Percentiles rank a stretch among this genome's conserved stretches.
These are phyloP conservation scores for Fraxinus angustifolia DNA, from an alignment of 305 asterid species.

Conservation along the genomic window DNA sequence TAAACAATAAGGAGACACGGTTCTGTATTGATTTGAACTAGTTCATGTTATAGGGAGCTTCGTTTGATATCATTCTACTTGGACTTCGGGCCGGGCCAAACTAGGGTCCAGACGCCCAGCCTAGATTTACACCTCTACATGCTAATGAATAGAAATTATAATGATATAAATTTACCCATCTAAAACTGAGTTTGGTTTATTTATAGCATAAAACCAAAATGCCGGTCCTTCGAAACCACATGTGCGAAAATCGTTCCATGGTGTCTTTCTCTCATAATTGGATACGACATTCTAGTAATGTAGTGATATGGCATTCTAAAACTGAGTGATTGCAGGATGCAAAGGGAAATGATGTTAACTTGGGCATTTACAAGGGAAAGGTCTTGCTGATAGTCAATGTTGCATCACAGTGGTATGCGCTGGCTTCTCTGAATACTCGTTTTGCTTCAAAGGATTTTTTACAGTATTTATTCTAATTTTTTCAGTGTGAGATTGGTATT, in stretches of 20 bases:
- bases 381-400: constrained; percentile 72
- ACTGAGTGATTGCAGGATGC: constrained; percentile 48
- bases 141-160: not conserved
- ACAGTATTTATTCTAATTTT: not conserved
- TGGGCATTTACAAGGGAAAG: constrained; percentile 67
- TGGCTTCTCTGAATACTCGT: not conserved
- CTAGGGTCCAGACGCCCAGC: not conserved
- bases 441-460: not conserved
- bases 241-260: not conserved
- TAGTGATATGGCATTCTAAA: not conserved
- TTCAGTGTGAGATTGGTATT: not conserved
- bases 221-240: not conserved
- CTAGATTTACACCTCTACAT: not conserved
- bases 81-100: not conserved
- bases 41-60: not conserved
- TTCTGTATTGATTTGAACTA: not conserved
- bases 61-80: not conserved
- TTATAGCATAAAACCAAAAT: not conserved
- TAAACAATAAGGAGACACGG: not conserved
- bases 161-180: not conserved
- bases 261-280: not conserved
- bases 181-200: not conserved
- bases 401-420: constrained; percentile 72
- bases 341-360: constrained; percentile 64
- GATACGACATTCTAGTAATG: not conserved